Evolutionary conservation across 495 filamentous ascomycete genomes (phyloP), one percentile per base, ranked within the genome.

Genomic region (Neurospora sp.): DNA sequence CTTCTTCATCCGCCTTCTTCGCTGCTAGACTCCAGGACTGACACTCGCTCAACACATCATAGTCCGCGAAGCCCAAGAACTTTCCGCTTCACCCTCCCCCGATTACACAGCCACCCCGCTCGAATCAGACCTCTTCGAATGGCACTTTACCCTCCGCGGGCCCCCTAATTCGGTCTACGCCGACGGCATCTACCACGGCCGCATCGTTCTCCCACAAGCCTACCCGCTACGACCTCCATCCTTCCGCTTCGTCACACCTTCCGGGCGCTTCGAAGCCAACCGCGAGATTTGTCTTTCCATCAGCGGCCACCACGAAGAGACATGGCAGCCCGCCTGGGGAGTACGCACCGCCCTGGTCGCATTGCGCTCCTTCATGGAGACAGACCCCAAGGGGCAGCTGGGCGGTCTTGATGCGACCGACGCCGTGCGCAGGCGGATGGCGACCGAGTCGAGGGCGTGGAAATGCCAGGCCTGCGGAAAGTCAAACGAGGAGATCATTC

Each of bases 321-420:
- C 91, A 35, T 99, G 96, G 96, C 94, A 97, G 87, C 96, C 96
- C 2, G 96, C 96, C 1, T 99, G 96, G 96, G 95, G 96, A 0
- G 89, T 99, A 8, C 87, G 96, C 69, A 93, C 91, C 1, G 91
- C 91, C 9, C 83, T 93, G 38, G 89, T 92, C 14, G 91, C 91
- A 18, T 84, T 92, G 40, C 82, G 91, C 44, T 84, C 83, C 37
- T 93, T 93, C 79, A 93, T 93, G 91, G 91, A 92, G 77, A 91
- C 88, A 27, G 90, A 91, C 71, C 86, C 88, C 1, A 85, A 84
- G 70, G 91, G 96, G 0, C 96, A 99, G 85, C 83, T 99, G 1
- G 96, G 96, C 3, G 96, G 96, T 4, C 82, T 98, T 79, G 94
- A 97, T 73, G 90, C 90, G 20, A 85, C 76, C 66, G 87, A 89